Evolutionary conservation across 1,139 yeast species (phyloP), one percentile per base, ranked within the genome.

Genomic region (Taphrina flavorubra): DNA sequence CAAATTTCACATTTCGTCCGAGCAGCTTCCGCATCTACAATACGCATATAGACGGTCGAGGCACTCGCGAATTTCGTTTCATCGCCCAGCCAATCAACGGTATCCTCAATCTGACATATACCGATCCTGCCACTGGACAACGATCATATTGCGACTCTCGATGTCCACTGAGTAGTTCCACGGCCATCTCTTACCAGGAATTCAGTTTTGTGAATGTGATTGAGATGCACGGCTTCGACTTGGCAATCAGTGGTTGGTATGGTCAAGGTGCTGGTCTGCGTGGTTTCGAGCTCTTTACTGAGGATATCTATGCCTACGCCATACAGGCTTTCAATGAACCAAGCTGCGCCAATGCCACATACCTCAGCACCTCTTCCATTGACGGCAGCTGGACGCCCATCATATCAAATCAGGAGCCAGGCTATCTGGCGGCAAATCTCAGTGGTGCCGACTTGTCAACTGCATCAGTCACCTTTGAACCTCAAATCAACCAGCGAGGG

Each of bases 31-130:
- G 97, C 70, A 76, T 94, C 7, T 89, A 86, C 76, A 86, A 90
- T 72, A 74, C 79, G 1, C 78, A 80, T 13, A 80, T 81, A 7
- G 81, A 81, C 49, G 80, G 82, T 65, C 79, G 81, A 59, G 88
- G 89, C 10, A 85, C 90, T 4, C 82, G 87, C 70, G 73, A 83
- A 7, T 92, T 92, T 77, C 83, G 97, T 74, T 81, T 94, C 25
- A 80, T 89, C 65, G 86, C 97, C 0, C 81, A 84, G 69, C 98
- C 98, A 0, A 84, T 91, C 57, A 85, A 88, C 73, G 92, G 98
- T 73, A 92, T 92, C 72, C 89, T 94, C 97, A 94, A 94, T 76
- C 79, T 94, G 73, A 87, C 97, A 0, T 94, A 91, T 75, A 80
- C 89, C 46, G 95, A 92, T 75, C 96, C 96, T 1, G 73, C 77